Evolutionary conservation across 2,329 filamentous ascomycete species (phyloP), one percentile per base, ranked within the genome.

Genomic region (Ophiostoma montium): DNA sequence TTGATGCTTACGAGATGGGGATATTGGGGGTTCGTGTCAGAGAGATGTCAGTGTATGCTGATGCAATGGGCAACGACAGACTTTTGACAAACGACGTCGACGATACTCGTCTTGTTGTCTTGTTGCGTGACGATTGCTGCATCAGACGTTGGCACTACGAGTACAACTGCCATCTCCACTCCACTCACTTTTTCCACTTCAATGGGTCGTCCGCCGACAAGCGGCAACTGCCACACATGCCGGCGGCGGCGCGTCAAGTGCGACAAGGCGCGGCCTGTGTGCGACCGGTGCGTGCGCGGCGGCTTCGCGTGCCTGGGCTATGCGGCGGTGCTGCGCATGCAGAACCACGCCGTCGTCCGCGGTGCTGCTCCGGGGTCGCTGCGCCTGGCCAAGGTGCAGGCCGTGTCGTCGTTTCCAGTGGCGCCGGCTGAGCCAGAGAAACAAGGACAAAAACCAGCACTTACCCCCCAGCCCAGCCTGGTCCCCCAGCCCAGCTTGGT

Each of bases 151-250:
- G n/a, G n/a, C n/a, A n/a, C n/a, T n/a, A n/a, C n/a, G n/a, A n/a
- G n/a, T 23, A 23, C 23, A 15, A 3, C 41, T 21, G 13, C 16
- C 6, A n/a, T 12, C 23, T 1, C 30, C 13, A 9, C 41, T 21
- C 23, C 32, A 19, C 23, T 9, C n/a, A n/a, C n/a, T n/a, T n/a
- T n/a, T n/a, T n/a, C n/a, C n/a, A n/a, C n/a, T 10, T 35, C 7
- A 32, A 61, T 60, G 57, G 57, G 57, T 27, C 54, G 57, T 15
- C 55, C 55, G 11, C 58, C 57, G 33, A 59, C 56, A 10, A 60
- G 58, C 48, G 57, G 57, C 32, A 59, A 58, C 51, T 60, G 57
- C 53, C 57, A 59, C 51, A 59, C 57, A 7, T 59, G 58, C 50
- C 54, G 58, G 36, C 54, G 56, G 52, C 45, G 58, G 23, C 58